Base-by-base conservation (phyloP, 1,139 yeast genomes). In the Kurtzmaniella quercitrusa region DNA sequence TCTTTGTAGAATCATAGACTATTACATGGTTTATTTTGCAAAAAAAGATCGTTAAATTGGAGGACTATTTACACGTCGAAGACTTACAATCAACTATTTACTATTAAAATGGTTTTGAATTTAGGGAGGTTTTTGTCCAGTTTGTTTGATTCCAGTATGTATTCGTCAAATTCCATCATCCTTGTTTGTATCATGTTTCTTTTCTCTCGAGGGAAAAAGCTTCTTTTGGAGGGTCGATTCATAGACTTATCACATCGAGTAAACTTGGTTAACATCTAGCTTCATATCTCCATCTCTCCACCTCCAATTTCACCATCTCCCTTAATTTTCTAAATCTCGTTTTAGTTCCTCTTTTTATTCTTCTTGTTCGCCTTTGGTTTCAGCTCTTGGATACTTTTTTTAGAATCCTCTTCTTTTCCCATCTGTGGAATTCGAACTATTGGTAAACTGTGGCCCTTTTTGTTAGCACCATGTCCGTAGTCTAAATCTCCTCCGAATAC, bases 401-500 rank as follows among this genome's bases (percentile, higher is more conserved):
- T 23, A n/a, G n/a, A n/a, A 7, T 16, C 22, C 33, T 5, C 33
- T 9, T 30, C 34, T 21, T 26, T 34, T 14, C 38, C 47, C 45
- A 63, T 51, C 42, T 55, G 53, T 6, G 61, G 56, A 5, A 65
- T 41, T 40, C 66, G 54, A 34, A 49, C 48, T 14, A 65, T 60
- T 5, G 68, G 68, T 2, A 61, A 42, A 26, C 51, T 49, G 40
- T 62, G 65, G 21, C 38, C 46, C 42, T 53, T 42, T 26, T 45
- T 38, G 19, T 49, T 46, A 6, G 48, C 47, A 7, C 42, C 45
- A 3, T 14, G 20, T 9, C 49, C 52, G 21, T 43, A 44, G 12
- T 52, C 45, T 16, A 55, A 43, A 57, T 80, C 89, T 2, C 63
- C 53, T 0, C 82, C 86, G 23, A 76, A 54, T 21, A 43, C 44